Evolutionary conservation across 2,329 filamentous ascomycete species (phyloP), one percentile per base, ranked within the genome.

Genomic region (Aspergillus flavus): DNA sequence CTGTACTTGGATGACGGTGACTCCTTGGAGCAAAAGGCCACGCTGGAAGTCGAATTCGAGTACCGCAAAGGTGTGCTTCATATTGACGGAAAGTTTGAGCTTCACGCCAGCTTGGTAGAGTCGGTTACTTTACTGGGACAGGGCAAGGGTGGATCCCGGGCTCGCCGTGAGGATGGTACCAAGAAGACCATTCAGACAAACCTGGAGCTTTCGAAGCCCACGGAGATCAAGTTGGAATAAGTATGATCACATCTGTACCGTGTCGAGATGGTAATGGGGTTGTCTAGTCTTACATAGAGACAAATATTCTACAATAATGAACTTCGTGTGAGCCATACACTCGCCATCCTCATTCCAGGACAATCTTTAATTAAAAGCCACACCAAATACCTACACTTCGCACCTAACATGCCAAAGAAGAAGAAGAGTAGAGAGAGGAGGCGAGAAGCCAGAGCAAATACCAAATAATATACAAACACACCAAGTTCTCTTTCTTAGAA

Each of bases 1-100:
- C 80, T 95, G 61, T 95, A 94, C 74, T 79, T 95, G 6, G 92
- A 95, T 68, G 92, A 96, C 64, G 92, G 92, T 10, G 87, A 88
- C 63, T 88, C 85, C 30, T 69, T 94, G 57, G 79, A 85, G 63
- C 91, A 91, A 75, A 52, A 56, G 2, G 55, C 61, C 1, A 86
- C 82, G n/a, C 86, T 83, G 7, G 79, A 86, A 61, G 82, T 93
- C 58, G 75, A 79, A 16, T 91, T 94, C 68, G 69, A 73, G 10
- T 94, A 87, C 72, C 78, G 82, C 53, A 73, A 82, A 3, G 84
- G 85, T 39, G 70, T 72, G 62, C 80, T 76, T 39, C 60, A 45
- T 30, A 66, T 78, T 28, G 65, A 68, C 12, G 76, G 77, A 1
- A 62, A 66, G 16, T 76, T 78, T 30, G 71, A 66, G 0, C 71